A percentile compares a stretch with the other conserved stretches of the same genome.
phyloP scores from a whole-genome alignment of 768 basidiomycete species.

The Lactarius tabidus region DNA sequence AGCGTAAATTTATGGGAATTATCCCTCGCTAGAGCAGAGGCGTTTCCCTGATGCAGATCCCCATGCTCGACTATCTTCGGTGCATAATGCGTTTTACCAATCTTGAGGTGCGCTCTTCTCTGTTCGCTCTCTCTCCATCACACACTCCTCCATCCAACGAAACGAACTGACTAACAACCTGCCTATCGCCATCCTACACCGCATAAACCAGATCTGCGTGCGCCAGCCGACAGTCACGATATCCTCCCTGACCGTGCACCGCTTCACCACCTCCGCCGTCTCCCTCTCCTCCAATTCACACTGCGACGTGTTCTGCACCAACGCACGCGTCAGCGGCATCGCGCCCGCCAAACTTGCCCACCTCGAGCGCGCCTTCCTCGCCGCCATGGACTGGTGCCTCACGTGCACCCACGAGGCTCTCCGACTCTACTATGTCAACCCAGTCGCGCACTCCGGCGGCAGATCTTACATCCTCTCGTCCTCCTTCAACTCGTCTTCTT shows the following conservation, averaged over 20 bases:
- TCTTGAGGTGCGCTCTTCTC: conserved; percentile 65
- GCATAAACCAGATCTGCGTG: conserved; percentile 92
- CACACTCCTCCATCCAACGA: conserved; percentile 6
- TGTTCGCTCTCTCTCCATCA: conserved; percentile 3
- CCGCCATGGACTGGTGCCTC: conserved; percentile 88
- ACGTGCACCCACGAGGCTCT: too few relatives aligned
- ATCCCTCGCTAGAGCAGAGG: too few relatives aligned
- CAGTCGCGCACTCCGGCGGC: too few relatives aligned
- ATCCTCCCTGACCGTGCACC: conserved; percentile 90
- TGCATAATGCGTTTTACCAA: conserved; percentile 96
- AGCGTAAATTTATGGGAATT: too few relatives aligned
- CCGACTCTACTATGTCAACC: too few relatives aligned
- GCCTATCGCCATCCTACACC: conserved; percentile 79
- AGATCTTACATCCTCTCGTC: too few relatives aligned
- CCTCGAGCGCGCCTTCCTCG: conserved; percentile 83
- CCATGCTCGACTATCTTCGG: too few relatives aligned
- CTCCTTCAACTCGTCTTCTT: too few relatives aligned
- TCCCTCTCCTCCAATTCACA: conserved; percentile 92
- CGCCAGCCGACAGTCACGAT: conserved; percentile 86
- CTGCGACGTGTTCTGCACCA: conserved; percentile 94
- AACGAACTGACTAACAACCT: conserved; percentile 36
- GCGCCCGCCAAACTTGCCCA: conserved; percentile 81
- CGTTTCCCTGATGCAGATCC: too few relatives aligned
- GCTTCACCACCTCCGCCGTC: conserved; percentile 93
- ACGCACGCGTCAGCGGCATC: conserved; percentile 96